Evolutionary conservation across 129 eudicot genomes (phyloP), one percentile per base, ranked within the genome.

Genomic region (Centella asiatica): DNA sequence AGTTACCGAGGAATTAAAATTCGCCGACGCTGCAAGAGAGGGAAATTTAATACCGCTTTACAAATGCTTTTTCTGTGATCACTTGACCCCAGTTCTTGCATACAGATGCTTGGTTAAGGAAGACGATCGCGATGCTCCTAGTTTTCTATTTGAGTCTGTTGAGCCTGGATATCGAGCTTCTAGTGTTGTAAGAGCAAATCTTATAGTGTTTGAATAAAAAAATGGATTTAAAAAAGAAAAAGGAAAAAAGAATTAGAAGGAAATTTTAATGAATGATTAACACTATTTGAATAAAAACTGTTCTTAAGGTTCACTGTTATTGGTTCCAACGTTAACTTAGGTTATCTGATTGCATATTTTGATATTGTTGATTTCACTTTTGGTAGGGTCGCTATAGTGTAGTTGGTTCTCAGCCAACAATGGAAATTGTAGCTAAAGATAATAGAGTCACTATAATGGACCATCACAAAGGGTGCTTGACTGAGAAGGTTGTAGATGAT

Each of bases 311-410:
- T 19, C n/a, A n/a, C n/a, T n/a, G n/a, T 52, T 52, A 14, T 25
- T 56, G 54, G 18, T 44, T 44, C n/a, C 39, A 10, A 34, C 17
- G 44, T n/a, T 62, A 73, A 46, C 42, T 45, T 20, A 29, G 12
- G 56, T 8, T 29, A 27, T 68, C 44, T 71, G 44, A 17, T 63
- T 61, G 45, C 23, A 48, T 50, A 48, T 42, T 47, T 52, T 33
- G 9, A 60, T 34, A 57, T 33, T 62, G 61, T 27, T 57, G 33
- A 68, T 47, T 46, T 61, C 51, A 18, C 23, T 65, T 47, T 37
- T 73, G 71, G 2, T 65, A 90, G 94, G 98, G 98, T 68, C 86
- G 98, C 44, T 90, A 83, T 82, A 90, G 95, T 69, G 86, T 86
- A 44, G 80, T 90, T 57, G 98, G 98, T 51, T 81, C 95, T 44